Conservation (phyloP, 352 stramenopile species). For the Globisporangium radiosum region DNA sequence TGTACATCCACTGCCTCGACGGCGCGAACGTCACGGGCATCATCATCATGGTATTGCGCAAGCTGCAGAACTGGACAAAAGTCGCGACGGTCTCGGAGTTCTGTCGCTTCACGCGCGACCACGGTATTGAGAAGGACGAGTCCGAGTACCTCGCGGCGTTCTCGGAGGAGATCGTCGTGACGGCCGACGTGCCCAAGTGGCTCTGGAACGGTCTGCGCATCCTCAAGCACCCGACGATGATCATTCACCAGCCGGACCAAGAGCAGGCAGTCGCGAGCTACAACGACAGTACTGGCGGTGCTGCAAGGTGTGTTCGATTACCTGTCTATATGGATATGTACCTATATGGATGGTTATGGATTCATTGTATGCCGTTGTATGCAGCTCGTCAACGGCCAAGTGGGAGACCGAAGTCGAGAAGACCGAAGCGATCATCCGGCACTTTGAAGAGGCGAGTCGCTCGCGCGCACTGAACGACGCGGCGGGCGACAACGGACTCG, state of each 20-base stretch:
- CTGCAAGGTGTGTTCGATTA: constrained; percentile 14
- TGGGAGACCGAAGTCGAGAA: constrained; percentile 81
- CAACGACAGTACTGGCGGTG: constrained; percentile 23
- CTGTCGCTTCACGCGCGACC: constrained; percentile 80
- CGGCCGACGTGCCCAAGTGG: constrained; percentile 65
- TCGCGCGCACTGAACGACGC: constrained; percentile 49
- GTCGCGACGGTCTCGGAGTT: constrained; percentile 79
- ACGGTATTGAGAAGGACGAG: constrained; percentile 84
- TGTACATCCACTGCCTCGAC: constrained; percentile 87
- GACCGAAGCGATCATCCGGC: constrained; percentile 70
- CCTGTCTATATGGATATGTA: background rate
- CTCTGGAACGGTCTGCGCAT: constrained; percentile 82
- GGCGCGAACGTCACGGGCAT: constrained; percentile 84
- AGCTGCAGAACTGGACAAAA: constrained; percentile 87
- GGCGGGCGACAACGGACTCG: constrained; percentile 29
- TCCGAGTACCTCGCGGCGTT: constrained; percentile 78
- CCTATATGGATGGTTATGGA: background rate
- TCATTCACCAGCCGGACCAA: constrained; percentile 73
- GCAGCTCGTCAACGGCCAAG: constrained; percentile 37
- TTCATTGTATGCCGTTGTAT: background rate
- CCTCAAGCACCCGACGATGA: constrained; percentile 83
- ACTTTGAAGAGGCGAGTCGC: constrained; percentile 74
- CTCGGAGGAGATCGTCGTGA: constrained; percentile 80
- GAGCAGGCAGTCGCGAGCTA: constrained; percentile 29
- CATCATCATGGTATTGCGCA: constrained; percentile 83